Evolutionary conservation across 2,329 filamentous ascomycete genomes (phyloP), one percentile per base, ranked within the genome.

Genomic region (Shiraia bambusicola): DNA sequence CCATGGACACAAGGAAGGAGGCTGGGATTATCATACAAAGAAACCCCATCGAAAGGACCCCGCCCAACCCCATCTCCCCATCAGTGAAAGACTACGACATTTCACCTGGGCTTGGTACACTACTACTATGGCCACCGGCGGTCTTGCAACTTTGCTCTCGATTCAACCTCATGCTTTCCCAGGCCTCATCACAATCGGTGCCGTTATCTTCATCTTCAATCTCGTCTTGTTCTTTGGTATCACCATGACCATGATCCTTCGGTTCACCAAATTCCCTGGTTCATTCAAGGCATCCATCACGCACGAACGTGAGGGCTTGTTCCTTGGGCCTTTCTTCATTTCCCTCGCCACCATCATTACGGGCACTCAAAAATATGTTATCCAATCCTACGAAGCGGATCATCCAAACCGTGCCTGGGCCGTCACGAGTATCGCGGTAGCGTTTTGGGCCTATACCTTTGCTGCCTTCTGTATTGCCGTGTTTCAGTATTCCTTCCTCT

Each of bases 401-500:
- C 69, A 71, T 19, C 58, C 63, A 2, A 70, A 67, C 49, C 68
- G 69, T 0, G 59, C 65, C 1, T 73, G 70, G 69, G 65, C 73
- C 10, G 37, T 72, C 19, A 65, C 59, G 3, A 67, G 52, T 26
- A 70, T 71, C 50, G 61, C 64, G 1, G 56, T 72, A 3, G 53
- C 69, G 2, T 74, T 73, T 53, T 74, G 72, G 72, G 54, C 64
- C 6, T 74, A 74, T 52, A 69, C 67, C n/a, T 63, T 66, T 34
- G 46, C 65, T 36, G 67, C 70, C 0, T 72, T 73, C 43, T 43
- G 58, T 22, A 52, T 72, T 30, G 70, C 69, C 6, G 54, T 66
- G 17, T 67, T 70, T 44, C 72, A 73, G 41, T 89, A 88, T 69
- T 82, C 77, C 26, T 80, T 78, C 59, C 71, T 88, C 24, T 88